A percentile compares a stretch with the other conserved stretches of the same genome.
These are phyloP conservation scores for Dactylonectria estremocensis DNA, from an alignment of 2,329 filamentous ascomycete genomes.

Conservation along the genomic window DNA sequence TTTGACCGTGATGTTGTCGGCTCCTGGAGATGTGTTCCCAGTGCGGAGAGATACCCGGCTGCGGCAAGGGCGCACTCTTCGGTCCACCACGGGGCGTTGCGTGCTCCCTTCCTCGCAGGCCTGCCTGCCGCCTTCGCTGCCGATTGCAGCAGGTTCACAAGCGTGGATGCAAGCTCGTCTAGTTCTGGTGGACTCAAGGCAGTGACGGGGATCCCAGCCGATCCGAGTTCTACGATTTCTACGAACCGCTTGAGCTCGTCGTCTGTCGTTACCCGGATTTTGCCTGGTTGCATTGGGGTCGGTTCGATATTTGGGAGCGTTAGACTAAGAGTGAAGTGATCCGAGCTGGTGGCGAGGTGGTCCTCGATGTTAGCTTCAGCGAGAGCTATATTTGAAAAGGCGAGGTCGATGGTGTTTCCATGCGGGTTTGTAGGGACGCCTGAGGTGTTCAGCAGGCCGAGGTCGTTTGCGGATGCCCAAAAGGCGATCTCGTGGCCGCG, in stretches of 20 bases:
- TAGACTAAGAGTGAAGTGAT: conserved; percentile 36
- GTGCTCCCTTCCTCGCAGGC: conserved; percentile 24
- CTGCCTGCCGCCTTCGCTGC: conserved; percentile 25
- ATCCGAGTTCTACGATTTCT: conserved; percentile 31
- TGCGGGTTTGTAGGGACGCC: conserved; percentile 38
- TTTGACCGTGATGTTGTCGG: conserved; percentile 40
- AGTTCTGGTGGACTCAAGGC: conserved; percentile 24
- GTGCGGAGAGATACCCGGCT: conserved; percentile 20
- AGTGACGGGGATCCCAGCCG: not conserved
- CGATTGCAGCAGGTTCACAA: conserved; percentile 26
- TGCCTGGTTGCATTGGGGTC: conserved; percentile 21
- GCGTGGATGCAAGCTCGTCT: conserved; percentile 24
- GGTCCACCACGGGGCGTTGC: conserved; percentile 33
- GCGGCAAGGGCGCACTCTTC: conserved; percentile 25
- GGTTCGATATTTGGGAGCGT: conserved; percentile 25
- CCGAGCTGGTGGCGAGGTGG: conserved; percentile 37
- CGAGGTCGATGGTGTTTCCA: conserved; percentile 38
- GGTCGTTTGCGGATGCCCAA: conserved; percentile 30
- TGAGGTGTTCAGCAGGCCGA: conserved; percentile 31
- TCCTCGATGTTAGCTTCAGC: conserved; percentile 32
- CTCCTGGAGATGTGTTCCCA: conserved; percentile 40
- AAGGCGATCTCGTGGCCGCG: conserved; percentile 31
- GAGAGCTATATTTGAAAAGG: conserved; percentile 33
- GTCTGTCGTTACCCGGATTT: conserved; percentile 34
- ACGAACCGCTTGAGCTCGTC: conserved; percentile 32